phyloP scores from a whole-genome alignment of 345 rosid species.

The Punica granatum region DNA sequence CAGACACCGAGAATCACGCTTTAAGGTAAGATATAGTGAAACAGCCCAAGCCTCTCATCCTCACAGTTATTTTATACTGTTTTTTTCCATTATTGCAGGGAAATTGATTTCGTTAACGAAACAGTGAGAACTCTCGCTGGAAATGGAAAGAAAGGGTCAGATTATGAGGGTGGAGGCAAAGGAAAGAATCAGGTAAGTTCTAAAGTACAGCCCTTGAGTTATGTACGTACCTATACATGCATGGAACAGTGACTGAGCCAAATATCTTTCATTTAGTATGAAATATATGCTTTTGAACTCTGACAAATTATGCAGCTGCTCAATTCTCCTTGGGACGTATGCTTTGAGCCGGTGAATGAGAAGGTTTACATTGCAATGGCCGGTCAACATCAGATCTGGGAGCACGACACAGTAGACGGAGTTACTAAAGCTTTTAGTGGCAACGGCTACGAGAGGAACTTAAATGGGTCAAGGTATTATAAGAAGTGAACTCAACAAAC shows the following conservation, averaged over 20 bases:
- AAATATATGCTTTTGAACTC: not conserved
- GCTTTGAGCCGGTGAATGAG: conserved; percentile 58
- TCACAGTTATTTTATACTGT: not conserved
- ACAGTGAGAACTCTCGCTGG: conserved; percentile 80
- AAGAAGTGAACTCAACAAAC: not conserved
- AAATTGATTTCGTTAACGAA: conserved; percentile 81
- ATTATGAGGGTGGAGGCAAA: conserved; percentile 70
- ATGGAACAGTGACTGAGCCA: not conserved
- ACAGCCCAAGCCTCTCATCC: not conserved
- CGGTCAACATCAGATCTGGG: conserved; percentile 97
- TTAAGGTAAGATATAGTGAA: conserved; percentile 46
- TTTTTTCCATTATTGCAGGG: conserved; percentile 37
- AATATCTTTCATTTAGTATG: not conserved
- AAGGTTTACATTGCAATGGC: conserved; percentile 93
- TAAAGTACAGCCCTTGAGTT: conserved; percentile 1
- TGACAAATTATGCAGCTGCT: conserved; percentile 42
- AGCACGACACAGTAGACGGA: conserved; percentile 54
- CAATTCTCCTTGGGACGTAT: conserved; percentile 96
- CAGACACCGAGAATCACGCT: conserved; percentile 96
- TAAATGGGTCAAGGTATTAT: conserved; percentile 74
- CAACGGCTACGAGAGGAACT: conserved; percentile 85
- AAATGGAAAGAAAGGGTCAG: conserved; percentile 92
- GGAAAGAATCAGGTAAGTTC: conserved; percentile 65
- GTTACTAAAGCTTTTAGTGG: conserved; percentile 79
- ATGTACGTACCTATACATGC: not conserved